Evolutionary conservation across 2,329 filamentous ascomycete species (phyloP), one percentile per base, ranked within the genome.

Genomic region (Pseudogymnoascus sp.): DNA sequence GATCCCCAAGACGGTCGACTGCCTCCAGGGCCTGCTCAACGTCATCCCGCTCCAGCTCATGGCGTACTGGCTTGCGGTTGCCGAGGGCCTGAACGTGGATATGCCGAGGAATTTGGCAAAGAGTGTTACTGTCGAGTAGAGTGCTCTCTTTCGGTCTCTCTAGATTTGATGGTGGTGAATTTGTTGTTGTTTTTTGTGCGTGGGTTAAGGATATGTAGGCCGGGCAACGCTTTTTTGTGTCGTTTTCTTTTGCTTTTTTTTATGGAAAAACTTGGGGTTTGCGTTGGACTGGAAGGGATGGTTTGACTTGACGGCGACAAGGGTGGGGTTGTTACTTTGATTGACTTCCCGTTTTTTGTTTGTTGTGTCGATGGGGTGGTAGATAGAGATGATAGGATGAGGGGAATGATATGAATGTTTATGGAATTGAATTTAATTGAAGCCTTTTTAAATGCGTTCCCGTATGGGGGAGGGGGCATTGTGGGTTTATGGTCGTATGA

Each of bases 21-120:
- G 88, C 72, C 85, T 99, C 64, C 95, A 99, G 82, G 95, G 95
- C 77, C 88, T 99, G 70, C 85, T 99, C 74, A 99, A 99, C 78
- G 95, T 99, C 73, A 91, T 99, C 70, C 95, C 95, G 61, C 84
- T 99, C 73, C 95, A 99, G 82, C 84, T 99, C 71, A 97, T 99
- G 80, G 91, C 95, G 65, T 99, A 99, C 85, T 97, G 95, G 93
- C 87, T 99, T 68, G 95, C 95, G 62, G 93, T 99, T 72, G 89
- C 89, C 69, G 95, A 96, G 81, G 93, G 93, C 61, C 82, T 97
- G 69, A 97, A 99, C 76, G 95, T 99, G 65, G 95, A 99, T 76
- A 97, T 97, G 86, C 95, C 95, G 64, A 89, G 95, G 74, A 99
- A 99, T 82, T 80, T 99, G 80, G 95, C 95, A 77, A 99, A 99